A percentile compares a stretch with the other conserved stretches of the same genome.
phyloP scores from a whole-genome alignment of 2,329 filamentous ascomycete genomes.

The Dothideomycetidae sp. region DNA sequence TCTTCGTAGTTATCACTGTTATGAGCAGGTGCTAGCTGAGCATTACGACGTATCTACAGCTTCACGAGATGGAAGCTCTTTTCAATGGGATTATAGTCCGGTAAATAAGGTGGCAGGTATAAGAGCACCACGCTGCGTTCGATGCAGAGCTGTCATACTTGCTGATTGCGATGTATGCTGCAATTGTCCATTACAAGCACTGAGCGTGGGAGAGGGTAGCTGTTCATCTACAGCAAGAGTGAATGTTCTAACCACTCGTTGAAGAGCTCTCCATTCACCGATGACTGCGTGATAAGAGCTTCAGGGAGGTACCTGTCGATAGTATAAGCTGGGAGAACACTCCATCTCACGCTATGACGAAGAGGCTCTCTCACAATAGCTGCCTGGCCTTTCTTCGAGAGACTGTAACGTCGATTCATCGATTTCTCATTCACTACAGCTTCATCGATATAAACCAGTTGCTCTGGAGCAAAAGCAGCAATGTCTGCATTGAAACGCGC shows the following conservation, averaged over 20 bases:
- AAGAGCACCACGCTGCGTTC: not conserved
- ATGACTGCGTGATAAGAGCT: conserved; percentile 2
- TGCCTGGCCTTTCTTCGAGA: not conserved
- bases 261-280: conserved; percentile 7
- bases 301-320: conserved; percentile 5
- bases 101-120: conserved; percentile 1
- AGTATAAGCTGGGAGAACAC: conserved; percentile 9
- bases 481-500: not conserved
- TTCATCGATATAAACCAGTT: conserved; percentile 10
- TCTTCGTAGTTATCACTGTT: not conserved
- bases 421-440: conserved; percentile 7
- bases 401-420: conserved; percentile 7
- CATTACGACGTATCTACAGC: not conserved
- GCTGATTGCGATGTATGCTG: conserved; percentile 6
- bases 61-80: conserved; percentile 1
- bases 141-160: not conserved
- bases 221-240: conserved; percentile 7
- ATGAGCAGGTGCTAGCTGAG: not conserved
- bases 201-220: conserved; percentile 7
- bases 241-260: conserved; percentile 3
- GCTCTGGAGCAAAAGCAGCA: not conserved
- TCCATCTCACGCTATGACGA: conserved; percentile 2
- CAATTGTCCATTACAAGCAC: conserved; percentile 8
- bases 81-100: conserved; percentile 1
- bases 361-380: not conserved